These are phyloP conservation scores for Lanmaoa pseudosensibilis DNA, from an alignment of 768 basidiomycete species.

Conservation along the genomic window DNA sequence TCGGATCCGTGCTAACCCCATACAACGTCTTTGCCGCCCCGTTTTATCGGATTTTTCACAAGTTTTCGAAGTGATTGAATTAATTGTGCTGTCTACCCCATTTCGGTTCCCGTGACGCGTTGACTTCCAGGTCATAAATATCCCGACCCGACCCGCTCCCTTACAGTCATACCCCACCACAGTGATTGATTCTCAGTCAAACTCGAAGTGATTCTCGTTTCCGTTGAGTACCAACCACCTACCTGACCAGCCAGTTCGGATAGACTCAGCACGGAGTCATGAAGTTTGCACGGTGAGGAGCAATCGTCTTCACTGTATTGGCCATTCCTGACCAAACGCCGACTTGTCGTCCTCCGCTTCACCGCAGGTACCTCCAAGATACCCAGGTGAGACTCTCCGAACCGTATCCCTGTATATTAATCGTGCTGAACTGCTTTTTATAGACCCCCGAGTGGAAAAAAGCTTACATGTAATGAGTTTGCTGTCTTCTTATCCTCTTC, in stretches of 20 bases:
- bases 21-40: not conserved
- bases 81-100: not conserved
- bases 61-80: slow-evolving; percentile 15
- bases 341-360: not conserved
- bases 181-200: not conserved
- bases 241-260: not conserved
- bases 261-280: slow-evolving; percentile 30
- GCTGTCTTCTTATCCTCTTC: not conserved
- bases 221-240: not conserved
- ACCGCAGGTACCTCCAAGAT: slow-evolving; percentile 64
- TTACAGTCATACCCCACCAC: not conserved
- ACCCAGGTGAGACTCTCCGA: slow-evolving; percentile 49
- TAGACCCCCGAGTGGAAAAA: slow-evolving; percentile 65
- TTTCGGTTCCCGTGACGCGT: not conserved
- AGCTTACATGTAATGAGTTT: slow-evolving; percentile 32
- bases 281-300: slow-evolving; percentile 59
- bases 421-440: slow-evolving; percentile 2
- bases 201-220: not conserved
- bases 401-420: not conserved
- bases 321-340: not conserved
- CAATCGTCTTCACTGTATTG: not conserved
- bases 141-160: slow-evolving; percentile 16
- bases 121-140: slow-evolving; percentile 1
- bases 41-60: slow-evolving; percentile 6
- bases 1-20: not conserved